Base-by-base conservation (phyloP, 192 early-diverging fungal species). In the Kappamyces sp. region DNA sequence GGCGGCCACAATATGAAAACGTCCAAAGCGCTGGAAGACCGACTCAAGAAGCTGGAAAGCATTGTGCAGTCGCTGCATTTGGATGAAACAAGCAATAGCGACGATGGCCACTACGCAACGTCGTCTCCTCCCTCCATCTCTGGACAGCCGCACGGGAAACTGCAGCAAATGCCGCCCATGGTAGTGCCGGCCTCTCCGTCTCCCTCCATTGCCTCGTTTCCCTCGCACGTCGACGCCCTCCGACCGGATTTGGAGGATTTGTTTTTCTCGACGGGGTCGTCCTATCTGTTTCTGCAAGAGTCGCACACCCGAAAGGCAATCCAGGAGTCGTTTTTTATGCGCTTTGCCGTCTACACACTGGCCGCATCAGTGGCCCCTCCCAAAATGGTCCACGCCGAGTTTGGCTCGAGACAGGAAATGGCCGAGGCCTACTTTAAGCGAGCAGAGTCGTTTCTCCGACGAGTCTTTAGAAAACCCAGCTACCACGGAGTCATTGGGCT, bases 21-120 rank as follows among this genome's bases (percentile, higher is more conserved):
- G 22, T 41, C 37, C 31, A 60, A 60, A 38, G 59, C 46, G 39
- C 48, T 60, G 4, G 59, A 60, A 38, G 59, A 60, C n/a, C 46
- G 59, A 33, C 40, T 60, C n/a, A 15, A 38, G 42, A 60, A 60
- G 49, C 48, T 60, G 11, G 59, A 60, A 60, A 47, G 45, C 33
- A 60, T 60, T 37, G 59, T 60, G 3, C 45, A 60, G 14, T 43
- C 59, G 9, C 48, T 60, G 30, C 31, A 60, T n/a, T 11, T 48
- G 45, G 46, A 48, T 12, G 40, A 43, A 38, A 32, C 32, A 4
- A 15, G 30, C 37, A 37, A 9, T 15, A 12, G 46, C 9, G 59
- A 48, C 8, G 14, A 33, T 12, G 52, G 52, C 9, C 22, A 49
- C 31, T 8, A 8, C 4, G 30, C 14, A n/a, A 39, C 31, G 12